Base-by-base conservation (phyloP, 139 green algal species). In the Deuterostichococcus epilithicus region DNA sequence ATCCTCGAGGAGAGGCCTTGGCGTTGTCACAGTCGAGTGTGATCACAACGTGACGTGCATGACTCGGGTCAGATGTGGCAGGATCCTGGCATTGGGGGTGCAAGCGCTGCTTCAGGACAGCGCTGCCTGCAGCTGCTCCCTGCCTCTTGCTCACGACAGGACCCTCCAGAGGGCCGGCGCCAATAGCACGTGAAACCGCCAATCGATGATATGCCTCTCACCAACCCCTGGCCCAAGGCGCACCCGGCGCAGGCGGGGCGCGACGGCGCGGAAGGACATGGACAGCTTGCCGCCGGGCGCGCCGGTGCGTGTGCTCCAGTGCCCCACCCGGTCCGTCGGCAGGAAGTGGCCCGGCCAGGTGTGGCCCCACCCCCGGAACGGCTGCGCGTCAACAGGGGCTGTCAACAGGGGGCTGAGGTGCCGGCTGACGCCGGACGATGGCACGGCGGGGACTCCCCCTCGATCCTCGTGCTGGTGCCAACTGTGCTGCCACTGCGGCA, bases 291-390 rank as follows among this genome's bases (percentile, higher is more conserved):
- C 84, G 30, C 80, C 85, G 23, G 88, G 86, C 34, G 60, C 73
- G 30, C 84, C 86, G 42, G 69, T 28, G 0, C 70, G 65, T 30
- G 59, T 52, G 58, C 75, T 78, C 90, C 90, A 94, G 63, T 91
- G 88, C 2, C 88, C 84, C 45, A 94, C 85, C 2, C 86, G 79
- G 82, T 97, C 92, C 1, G 83, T 90, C 13, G 92, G 92, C 70
- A 97, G 86, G 82, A 97, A 95, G 84, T 97, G 89, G 18, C 92
- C 92, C 0, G 92, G 92, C 90, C 90, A 97, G 15, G 80, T 86
- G 79, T 94, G 89, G 26, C 92, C 92, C 88, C 88, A 96, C 28
- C 88, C 91, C 10, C 86, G 82, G 84, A 97, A 97, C 3, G 93
- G 91, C 85, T 95, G 90, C 60, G 68, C 38, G 26, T 6, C 37